Evolutionary conservation across 1,139 yeast species (phyloP).

Genomic region (Taphrina communis): DNA sequence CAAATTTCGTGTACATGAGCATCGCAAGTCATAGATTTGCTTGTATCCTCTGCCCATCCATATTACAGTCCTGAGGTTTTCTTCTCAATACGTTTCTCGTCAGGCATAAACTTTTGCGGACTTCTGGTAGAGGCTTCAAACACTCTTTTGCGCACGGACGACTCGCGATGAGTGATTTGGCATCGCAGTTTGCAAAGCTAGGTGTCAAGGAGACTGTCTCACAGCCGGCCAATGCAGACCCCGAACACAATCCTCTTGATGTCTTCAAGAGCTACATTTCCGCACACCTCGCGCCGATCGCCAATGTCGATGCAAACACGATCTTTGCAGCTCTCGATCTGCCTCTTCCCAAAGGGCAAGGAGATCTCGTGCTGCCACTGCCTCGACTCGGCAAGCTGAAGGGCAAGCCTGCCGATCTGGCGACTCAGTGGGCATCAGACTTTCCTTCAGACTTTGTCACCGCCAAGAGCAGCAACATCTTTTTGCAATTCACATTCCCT

Average conservation of each 20-base stretch:
- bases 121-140: background rate
- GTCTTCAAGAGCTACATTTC: slow-evolving; percentile 88
- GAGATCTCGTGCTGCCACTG: slow-evolving; percentile 87
- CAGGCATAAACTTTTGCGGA: background rate
- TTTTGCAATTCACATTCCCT: slow-evolving; percentile 85
- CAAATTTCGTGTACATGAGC: slow-evolving; percentile 10
- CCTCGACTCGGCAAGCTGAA: slow-evolving; percentile 94
- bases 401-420: slow-evolving; percentile 79
- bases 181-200: slow-evolving; percentile 25
- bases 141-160: background rate
- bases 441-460: slow-evolving; percentile 56
- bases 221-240: slow-evolving; percentile 61
- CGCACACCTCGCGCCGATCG: slow-evolving; percentile 71
- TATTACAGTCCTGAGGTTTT: background rate
- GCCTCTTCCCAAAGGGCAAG: slow-evolving; percentile 71
- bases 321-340: slow-evolving; percentile 89
- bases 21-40: background rate
- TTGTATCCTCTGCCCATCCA: background rate
- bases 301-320: slow-evolving; percentile 70
- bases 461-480: slow-evolving; percentile 67
- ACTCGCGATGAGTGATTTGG: slow-evolving; percentile 18
- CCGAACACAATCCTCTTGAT: slow-evolving; percentile 78
- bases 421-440: slow-evolving; percentile 74
- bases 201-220: slow-evolving; percentile 15
- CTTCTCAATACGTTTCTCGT: background rate